Conservation (phyloP, 768 basidiomycete genomes). For the Trametes meyenii region DNA sequence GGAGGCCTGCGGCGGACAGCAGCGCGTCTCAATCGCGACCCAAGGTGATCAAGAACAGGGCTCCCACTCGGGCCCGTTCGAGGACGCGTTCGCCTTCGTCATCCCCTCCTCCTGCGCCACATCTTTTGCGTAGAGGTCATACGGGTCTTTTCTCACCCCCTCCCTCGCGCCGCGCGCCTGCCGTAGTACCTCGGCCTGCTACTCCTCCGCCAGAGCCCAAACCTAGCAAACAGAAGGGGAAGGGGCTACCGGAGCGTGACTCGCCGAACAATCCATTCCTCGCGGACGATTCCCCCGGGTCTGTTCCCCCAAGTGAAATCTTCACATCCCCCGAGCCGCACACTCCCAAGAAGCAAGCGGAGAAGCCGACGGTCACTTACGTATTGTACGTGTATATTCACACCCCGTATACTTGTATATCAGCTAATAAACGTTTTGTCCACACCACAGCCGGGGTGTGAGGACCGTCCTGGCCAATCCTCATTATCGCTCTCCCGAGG, state of each 20-base stretch:
- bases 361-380: slow-evolving; percentile 66
- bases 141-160: slow-evolving; percentile 62
- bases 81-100: slow-evolving; percentile 34
- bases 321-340: slow-evolving; percentile 36
- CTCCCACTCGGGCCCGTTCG: slow-evolving; percentile 22
- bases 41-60: slow-evolving; percentile 19
- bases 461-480: slow-evolving; percentile 67
- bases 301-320: slow-evolving; percentile 27
- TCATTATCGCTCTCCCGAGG: slow-evolving; percentile 46
- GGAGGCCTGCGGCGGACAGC: background rate
- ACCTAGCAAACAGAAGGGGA: slow-evolving; percentile 39
- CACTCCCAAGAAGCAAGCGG: slow-evolving; percentile 47
- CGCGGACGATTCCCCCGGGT: slow-evolving; percentile 37
- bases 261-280: slow-evolving; percentile 78
- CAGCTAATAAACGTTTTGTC: background rate
- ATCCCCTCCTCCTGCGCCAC: slow-evolving; percentile 30
- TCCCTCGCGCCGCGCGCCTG: slow-evolving; percentile 55
- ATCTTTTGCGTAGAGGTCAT: slow-evolving; percentile 28
- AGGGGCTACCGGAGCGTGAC: slow-evolving; percentile 48
- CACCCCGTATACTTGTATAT: background rate
- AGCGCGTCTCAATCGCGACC: slow-evolving; percentile 2
- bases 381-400: slow-evolving; percentile 61
- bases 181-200: slow-evolving; percentile 25
- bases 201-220: slow-evolving; percentile 37
- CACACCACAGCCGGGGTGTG: slow-evolving; percentile 60